A percentile compares a stretch with the other conserved stretches of the same genome.
phyloP scores from a whole-genome alignment of 2,329 filamentous ascomycete species.

The Lecanicillium sp. region DNA sequence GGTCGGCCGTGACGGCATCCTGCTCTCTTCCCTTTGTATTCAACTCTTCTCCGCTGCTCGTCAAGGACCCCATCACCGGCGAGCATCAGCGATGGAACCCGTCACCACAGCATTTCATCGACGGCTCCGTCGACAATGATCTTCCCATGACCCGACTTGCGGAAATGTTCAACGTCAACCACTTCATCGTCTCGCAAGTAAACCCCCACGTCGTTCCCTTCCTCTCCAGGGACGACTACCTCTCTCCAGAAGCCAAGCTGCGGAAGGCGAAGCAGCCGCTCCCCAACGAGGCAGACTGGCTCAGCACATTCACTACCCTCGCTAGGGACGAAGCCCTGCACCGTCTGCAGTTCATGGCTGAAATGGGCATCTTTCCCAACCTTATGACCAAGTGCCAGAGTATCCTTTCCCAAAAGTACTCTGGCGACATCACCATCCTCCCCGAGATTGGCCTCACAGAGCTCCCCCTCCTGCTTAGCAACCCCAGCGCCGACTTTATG shows the following conservation, averaged over 20 bases:
- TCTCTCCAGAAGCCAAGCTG: conserved; percentile 31
- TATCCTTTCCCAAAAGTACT: conserved; percentile 84
- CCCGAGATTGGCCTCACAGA: conserved; percentile 71
- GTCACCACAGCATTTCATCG: conserved; percentile 79
- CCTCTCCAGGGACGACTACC: conserved; percentile 64
- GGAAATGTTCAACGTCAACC: conserved; percentile 97
- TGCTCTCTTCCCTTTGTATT: conserved; percentile 90
- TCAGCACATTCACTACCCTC: conserved; percentile 62
- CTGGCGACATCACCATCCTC: conserved; percentile 90
- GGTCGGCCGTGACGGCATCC: conserved; percentile 93
- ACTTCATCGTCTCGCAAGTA: conserved; percentile 95
- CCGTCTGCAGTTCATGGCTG: conserved; percentile 71
- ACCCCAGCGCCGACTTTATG: conserved; percentile 86
- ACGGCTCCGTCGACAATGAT: conserved; percentile 92
- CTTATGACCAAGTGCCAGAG: conserved; percentile 71
- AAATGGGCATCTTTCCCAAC: conserved; percentile 75
- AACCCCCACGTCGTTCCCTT: conserved; percentile 93
- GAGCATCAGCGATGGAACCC: conserved; percentile 79
- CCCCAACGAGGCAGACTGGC: conserved; percentile 47
- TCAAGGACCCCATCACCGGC: conserved; percentile 78
- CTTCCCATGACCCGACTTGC: conserved; percentile 83
- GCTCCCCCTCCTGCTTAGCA: conserved; percentile 70
- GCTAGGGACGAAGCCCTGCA: conserved; percentile 77
- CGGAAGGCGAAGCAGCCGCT: conserved; percentile 21
- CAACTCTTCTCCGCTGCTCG: conserved; percentile 67